Evolutionary conservation across 352 stramenopile species (phyloP).

Genomic region (Phytophthora pseudosyringae): DNA sequence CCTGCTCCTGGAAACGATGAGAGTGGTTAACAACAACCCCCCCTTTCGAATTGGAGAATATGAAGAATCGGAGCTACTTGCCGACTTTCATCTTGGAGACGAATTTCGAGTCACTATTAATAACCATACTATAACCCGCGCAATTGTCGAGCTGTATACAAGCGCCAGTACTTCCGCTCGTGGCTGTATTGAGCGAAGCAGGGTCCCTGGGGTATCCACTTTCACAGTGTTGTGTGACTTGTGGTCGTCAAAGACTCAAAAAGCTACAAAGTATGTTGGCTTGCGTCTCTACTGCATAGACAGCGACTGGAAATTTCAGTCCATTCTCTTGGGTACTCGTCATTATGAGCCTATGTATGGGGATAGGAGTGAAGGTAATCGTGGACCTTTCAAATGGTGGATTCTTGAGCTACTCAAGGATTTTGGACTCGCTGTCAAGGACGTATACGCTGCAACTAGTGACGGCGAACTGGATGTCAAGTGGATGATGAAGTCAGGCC

Average conservation of each 20-base stretch:
- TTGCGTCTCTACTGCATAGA: constrained; percentile 6
- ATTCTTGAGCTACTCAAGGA: background rate
- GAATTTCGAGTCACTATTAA: constrained; percentile 3
- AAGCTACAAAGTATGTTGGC: constrained; percentile 2
- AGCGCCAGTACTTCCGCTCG: background rate
- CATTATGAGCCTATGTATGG: constrained; percentile 4
- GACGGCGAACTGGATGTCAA: constrained; percentile 5
- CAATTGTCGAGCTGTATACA: background rate
- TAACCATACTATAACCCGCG: background rate
- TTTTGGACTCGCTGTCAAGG: background rate
- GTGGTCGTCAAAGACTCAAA: background rate
- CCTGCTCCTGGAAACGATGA: background rate
- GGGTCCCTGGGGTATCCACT: too few species aligned
- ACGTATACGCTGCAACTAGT: background rate
- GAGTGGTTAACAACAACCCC: background rate
- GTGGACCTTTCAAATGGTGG: constrained; percentile 1
- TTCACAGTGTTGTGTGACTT: background rate
- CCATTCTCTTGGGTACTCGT: background rate
- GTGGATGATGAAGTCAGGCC: constrained; percentile 4
- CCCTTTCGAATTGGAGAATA: background rate
- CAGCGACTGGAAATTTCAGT: constrained; percentile 1
- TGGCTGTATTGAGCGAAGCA: background rate
- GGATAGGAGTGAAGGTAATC: background rate
- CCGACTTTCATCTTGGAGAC: background rate
- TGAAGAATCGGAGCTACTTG: background rate